Evolutionary conservation across 352 stramenopile species (phyloP).

Genomic region (Globisporangium apiculatum): DNA sequence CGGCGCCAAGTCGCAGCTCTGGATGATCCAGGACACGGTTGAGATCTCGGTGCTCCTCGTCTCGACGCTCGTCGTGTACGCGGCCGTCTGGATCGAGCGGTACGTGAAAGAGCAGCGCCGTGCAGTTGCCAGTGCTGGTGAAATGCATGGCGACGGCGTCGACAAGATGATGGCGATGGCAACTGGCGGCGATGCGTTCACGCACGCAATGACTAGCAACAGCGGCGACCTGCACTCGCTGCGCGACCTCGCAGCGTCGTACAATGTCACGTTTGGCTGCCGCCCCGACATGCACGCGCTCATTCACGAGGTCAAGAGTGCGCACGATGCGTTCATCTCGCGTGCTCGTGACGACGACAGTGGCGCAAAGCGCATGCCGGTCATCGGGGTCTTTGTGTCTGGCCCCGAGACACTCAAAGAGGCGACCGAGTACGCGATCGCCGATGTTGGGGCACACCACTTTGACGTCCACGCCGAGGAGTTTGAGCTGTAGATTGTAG

Average conservation of each 20-base stretch:
- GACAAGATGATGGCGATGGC: neutral
- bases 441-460: conserved; percentile 11
- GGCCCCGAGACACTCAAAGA: conserved; percentile 7
- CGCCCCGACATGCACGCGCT: conserved; percentile 28
- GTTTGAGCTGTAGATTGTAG: conserved; percentile 30
- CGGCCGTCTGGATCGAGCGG: conserved; percentile 2
- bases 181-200: neutral
- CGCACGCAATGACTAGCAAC: neutral
- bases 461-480: conserved; percentile 53
- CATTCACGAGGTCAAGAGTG: conserved; percentile 18
- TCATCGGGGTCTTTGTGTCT: conserved; percentile 11
- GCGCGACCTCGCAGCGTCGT: conserved; percentile 21
- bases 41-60: conserved; percentile 21
- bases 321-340: conserved; percentile 5
- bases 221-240: conserved; percentile 15
- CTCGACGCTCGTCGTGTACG: conserved; percentile 5
- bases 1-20: conserved; percentile 23
- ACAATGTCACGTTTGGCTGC: conserved; percentile 18
- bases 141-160: neutral
- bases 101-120: conserved; percentile 1
- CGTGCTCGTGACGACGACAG: too few relatives aligned
- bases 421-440: conserved; percentile 9
- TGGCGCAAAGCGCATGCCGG: neutral
- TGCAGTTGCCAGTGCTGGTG: neutral
- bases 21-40: conserved; percentile 21